Evolutionary conservation across 345 rosid species (phyloP).

Genomic region (Populus ilicifolia): DNA sequence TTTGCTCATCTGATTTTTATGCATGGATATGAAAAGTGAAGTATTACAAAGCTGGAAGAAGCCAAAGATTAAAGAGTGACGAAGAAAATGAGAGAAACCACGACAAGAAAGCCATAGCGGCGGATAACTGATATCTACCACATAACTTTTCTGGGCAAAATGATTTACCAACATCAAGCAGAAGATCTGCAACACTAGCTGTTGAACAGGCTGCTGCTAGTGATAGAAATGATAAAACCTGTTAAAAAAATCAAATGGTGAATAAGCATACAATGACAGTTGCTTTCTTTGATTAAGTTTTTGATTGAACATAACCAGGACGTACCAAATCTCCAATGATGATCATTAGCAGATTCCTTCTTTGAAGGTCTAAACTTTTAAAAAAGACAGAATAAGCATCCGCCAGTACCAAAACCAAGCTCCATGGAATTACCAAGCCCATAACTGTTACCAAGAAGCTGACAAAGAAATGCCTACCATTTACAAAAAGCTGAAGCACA

Average conservation of each 20-base stretch:
- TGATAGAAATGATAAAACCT: conserved; percentile 55
- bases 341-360: conserved; percentile 37
- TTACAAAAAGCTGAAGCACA: not conserved
- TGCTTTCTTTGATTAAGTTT: not conserved
- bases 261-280: not conserved
- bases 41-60: conserved; percentile 42
- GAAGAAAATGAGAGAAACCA: conserved; percentile 54
- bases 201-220: conserved; percentile 60
- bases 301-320: not conserved
- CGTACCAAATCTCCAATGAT: conserved; percentile 60
- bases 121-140: conserved; percentile 54
- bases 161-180: conserved; percentile 26
- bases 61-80: conserved; percentile 58
- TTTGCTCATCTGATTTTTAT: not conserved
- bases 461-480: conserved; percentile 2
- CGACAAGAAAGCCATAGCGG: conserved; percentile 62
- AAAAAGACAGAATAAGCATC: conserved; percentile 54
- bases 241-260: not conserved
- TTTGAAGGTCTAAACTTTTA: conserved; percentile 40
- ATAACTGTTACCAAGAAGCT: conserved; percentile 66
- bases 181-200: conserved; percentile 42
- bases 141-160: conserved; percentile 39
- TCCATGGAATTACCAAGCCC: conserved; percentile 74
- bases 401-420: conserved; percentile 41
- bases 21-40: not conserved